phyloP scores from a whole-genome alignment of 345 rosid species.

The Turritis glabra region DNA sequence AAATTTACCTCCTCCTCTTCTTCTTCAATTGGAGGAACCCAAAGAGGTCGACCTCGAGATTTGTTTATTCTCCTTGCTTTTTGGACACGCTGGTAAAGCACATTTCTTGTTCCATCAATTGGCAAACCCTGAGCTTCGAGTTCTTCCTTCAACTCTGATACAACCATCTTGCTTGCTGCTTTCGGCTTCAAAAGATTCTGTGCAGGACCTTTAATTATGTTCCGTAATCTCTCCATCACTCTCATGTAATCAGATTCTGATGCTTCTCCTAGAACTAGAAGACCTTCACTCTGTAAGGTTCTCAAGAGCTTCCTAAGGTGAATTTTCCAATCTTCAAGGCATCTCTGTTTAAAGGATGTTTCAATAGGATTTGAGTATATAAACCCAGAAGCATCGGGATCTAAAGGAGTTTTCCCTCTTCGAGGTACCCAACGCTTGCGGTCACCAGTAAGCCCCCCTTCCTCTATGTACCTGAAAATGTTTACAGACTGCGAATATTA shows the following conservation, averaged over 20 bases:
- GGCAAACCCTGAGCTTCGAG: constrained; percentile 96
- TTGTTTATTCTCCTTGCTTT: constrained; percentile 98
- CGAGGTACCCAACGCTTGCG: constrained; percentile 99
- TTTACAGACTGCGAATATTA: constrained; percentile 21
- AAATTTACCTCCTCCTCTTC: constrained; percentile 83
- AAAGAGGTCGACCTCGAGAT: constrained; percentile 94
- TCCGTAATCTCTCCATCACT: constrained; percentile 71
- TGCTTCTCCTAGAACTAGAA: constrained; percentile 68
- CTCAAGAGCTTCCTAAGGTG: constrained; percentile 75
- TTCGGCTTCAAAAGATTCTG: constrained; percentile 84
- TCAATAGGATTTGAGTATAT: constrained; percentile 85
- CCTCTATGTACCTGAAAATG: constrained; percentile 68
- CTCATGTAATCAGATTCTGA: constrained; percentile 81
- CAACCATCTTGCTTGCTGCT: constrained; percentile 98
- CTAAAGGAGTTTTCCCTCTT: constrained; percentile 89
- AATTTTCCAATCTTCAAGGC: constrained; percentile 75
- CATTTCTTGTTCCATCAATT: constrained; percentile 93
- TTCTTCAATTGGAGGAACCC: constrained; percentile 98
- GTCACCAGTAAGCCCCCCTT: constrained; percentile 97
- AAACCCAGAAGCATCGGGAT: constrained; percentile 91
- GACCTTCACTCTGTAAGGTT: constrained; percentile 75
- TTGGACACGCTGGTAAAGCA: constrained; percentile 98
- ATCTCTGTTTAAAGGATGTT: constrained; percentile 89
- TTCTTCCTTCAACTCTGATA: constrained; percentile 90
- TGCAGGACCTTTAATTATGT: constrained; percentile 77